phyloP scores from a whole-genome alignment of 257 asterid genomes.

The Solanum infundibuliforme region DNA sequence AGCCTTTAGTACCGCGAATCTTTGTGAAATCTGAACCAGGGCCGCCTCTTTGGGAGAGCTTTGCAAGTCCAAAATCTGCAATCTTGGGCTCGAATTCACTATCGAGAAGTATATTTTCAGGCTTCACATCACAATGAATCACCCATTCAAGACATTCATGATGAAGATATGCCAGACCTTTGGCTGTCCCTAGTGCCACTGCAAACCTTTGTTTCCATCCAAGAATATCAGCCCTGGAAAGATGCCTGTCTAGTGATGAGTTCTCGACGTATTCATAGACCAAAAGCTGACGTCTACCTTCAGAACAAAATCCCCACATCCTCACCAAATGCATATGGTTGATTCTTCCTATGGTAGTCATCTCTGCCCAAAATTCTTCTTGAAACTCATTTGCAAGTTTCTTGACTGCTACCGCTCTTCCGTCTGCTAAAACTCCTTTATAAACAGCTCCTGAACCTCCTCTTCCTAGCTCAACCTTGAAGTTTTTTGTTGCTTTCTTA shows the following conservation, averaged over 20 bases:
- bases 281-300: conserved; percentile 16
- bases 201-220: conserved; percentile 24
- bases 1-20: conserved; percentile 30
- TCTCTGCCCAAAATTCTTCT: conserved; percentile 29
- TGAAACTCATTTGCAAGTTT: conserved; percentile 16
- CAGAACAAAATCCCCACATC: conserved; percentile 37
- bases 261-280: conserved; percentile 24
- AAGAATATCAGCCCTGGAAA: conserved; percentile 1
- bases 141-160: conserved; percentile 43
- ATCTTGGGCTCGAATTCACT: conserved; percentile 19
- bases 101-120: conserved; percentile 25
- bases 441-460: conserved; percentile 26
- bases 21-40: conserved; percentile 9
- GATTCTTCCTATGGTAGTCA: conserved; percentile 19
- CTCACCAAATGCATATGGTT: conserved; percentile 32
- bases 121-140: conserved; percentile 37
- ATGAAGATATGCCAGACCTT: conserved; percentile 33
- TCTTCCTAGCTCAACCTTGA: conserved; percentile 26
- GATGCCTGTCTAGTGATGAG: conserved; percentile 21
- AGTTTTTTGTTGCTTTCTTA: conserved; percentile 18
- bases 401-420: conserved; percentile 19
- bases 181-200: conserved; percentile 26
- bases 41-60: conserved; percentile 20
- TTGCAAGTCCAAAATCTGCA: conserved; percentile 40
- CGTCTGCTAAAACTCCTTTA: conserved; percentile 18